Conservation (phyloP, 495 filamentous ascomycete species). For the Amorphotheca resinae region DNA sequence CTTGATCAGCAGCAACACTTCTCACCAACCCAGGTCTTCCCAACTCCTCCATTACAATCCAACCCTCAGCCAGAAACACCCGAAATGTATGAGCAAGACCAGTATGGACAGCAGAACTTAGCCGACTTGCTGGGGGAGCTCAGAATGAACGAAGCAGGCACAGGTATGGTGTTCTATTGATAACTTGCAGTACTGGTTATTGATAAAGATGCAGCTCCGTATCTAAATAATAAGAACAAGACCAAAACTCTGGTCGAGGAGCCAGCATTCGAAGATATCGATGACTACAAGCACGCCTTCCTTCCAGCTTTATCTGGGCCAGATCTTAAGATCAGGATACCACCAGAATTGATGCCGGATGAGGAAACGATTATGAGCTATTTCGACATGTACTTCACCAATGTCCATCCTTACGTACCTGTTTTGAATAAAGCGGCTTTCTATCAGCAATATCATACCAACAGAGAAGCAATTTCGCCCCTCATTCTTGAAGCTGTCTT, state of each 20-base stretch:
- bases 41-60: slow-evolving; percentile 41
- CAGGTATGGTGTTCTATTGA: slow-evolving; percentile 51
- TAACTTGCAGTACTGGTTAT: neutral
- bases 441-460: slow-evolving; percentile 85
- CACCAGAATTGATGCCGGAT: slow-evolving; percentile 84
- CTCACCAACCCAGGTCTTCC: slow-evolving; percentile 30
- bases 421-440: slow-evolving; percentile 76
- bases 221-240: slow-evolving; percentile 65
- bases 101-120: slow-evolving; percentile 57
- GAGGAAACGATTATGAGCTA: slow-evolving; percentile 73
- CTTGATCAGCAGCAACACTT: slow-evolving; percentile 37
- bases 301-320: slow-evolving; percentile 54
- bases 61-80: slow-evolving; percentile 27
- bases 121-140: slow-evolving; percentile 75
- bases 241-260: slow-evolving; percentile 46
- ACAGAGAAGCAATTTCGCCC: slow-evolving; percentile 78
- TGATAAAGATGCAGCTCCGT: slow-evolving; percentile 49
- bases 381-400: slow-evolving; percentile 84
- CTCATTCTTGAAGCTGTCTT: slow-evolving; percentile 92
- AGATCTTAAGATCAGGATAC: slow-evolving; percentile 73
- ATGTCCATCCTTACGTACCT: slow-evolving; percentile 94
- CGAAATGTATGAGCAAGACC: slow-evolving; percentile 45
- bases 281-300: slow-evolving; percentile 49
- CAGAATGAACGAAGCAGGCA: slow-evolving; percentile 76
- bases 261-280: slow-evolving; percentile 63